These are phyloP conservation scores for Aspergillus ibericus DNA, from an alignment of 2,329 filamentous ascomycete genomes.

Conservation along the genomic window DNA sequence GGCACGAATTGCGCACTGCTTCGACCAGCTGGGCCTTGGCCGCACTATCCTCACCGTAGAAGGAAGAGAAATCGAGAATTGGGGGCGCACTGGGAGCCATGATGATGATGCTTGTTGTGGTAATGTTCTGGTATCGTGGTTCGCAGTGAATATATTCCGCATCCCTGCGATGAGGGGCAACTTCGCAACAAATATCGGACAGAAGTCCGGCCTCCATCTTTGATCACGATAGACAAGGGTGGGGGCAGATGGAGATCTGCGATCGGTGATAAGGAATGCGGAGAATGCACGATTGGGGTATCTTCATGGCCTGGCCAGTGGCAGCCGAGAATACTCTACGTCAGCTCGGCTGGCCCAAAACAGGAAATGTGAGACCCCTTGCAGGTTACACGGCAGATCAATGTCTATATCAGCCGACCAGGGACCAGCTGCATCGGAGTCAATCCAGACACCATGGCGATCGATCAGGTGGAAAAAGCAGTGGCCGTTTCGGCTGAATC, in stretches of 20 bases:
- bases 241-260: constrained; percentile 13
- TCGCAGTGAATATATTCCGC: background rate
- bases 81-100: constrained; percentile 33
- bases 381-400: constrained; percentile 24
- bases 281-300: background rate
- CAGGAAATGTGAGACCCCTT: background rate
- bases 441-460: too few species aligned
- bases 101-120: background rate
- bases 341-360: background rate
- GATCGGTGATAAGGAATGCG: background rate
- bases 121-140: background rate
- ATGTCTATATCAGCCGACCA: constrained; percentile 7
- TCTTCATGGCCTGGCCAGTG: background rate
- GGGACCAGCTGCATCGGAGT: too few species aligned
- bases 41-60: constrained; percentile 29
- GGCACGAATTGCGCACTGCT: constrained; percentile 27
- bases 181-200: background rate
- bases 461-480: constrained; percentile 1
- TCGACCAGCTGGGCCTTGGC: constrained; percentile 32
- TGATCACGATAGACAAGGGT: constrained; percentile 3
- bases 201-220: constrained; percentile 11
- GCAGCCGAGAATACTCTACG: background rate
- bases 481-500: constrained; percentile 1
- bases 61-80: constrained; percentile 36
- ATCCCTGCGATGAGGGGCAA: background rate